Conservation (phyloP, 352 stramenopile species). For the Saprolegnia diclina region DNA sequence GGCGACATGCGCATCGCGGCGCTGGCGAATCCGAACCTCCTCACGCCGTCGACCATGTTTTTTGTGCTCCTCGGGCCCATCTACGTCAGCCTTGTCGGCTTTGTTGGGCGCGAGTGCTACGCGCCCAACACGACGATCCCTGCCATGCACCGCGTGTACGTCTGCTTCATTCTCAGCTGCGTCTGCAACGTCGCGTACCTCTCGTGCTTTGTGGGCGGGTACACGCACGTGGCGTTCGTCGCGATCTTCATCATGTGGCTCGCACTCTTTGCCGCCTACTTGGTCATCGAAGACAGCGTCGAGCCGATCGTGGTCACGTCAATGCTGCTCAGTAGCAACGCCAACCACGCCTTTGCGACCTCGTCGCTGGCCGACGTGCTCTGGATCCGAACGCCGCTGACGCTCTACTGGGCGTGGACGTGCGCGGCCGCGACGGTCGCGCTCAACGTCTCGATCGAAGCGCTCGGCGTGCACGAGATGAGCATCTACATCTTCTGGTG, state of each 20-base stretch:
- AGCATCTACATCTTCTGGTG: conserved; percentile 24
- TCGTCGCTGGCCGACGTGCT: background rate
- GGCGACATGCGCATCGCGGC: background rate
- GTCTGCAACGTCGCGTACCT: background rate
- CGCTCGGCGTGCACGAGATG: conserved; percentile 8
- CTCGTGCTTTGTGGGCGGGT: background rate
- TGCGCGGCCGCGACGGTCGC: conserved; percentile 13
- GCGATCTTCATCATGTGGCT: conserved; percentile 3
- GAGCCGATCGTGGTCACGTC: conserved; percentile 2
- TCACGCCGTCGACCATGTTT: background rate
- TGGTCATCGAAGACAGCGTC: conserved; percentile 11
- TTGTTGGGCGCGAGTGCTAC: background rate
- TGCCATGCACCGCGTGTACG: conserved; percentile 4
- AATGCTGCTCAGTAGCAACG: conserved; percentile 9
- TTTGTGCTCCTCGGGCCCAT: background rate
- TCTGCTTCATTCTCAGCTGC: background rate
- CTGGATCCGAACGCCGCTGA: conserved; percentile 17
- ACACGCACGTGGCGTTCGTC: background rate
- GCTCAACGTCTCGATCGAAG: conserved; percentile 19
- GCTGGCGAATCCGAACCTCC: background rate
- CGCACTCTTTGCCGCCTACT: conserved; percentile 15
- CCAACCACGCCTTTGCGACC: conserved; percentile 2
- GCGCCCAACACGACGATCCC: background rate
- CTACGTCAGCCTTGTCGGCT: background rate
- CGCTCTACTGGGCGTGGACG: conserved; percentile 23